A percentile compares a stretch with the other conserved stretches of the same genome.
Evolutionary conservation across 805 yeast species (phyloP).

Genomic region (Monosporozyma aquatica): DNA sequence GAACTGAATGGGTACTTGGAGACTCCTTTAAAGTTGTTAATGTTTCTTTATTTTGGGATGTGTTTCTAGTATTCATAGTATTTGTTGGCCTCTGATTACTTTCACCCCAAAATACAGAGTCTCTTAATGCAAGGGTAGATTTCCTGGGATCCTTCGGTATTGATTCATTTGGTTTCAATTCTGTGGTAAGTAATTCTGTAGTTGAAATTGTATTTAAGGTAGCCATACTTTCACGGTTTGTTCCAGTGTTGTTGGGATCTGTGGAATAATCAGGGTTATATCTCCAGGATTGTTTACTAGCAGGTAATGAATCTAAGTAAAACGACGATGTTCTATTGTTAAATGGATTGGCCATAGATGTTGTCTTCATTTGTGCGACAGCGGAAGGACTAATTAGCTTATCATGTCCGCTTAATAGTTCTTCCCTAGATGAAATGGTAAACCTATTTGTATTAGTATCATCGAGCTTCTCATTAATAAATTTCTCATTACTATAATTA

Average conservation of each 20-base stretch:
- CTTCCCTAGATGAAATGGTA: not conserved
- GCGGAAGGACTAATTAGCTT: constrained; percentile 3
- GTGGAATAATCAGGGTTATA: constrained; percentile 19
- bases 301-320: constrained; percentile 28
- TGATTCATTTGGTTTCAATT: constrained; percentile 55
- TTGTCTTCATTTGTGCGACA: constrained; percentile 16
- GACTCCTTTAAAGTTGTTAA: constrained; percentile 3
- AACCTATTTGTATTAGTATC: not conserved
- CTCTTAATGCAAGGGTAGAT: constrained; percentile 34
- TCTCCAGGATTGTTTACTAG: constrained; percentile 52
- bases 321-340: constrained; percentile 26
- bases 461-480: constrained; percentile 7
- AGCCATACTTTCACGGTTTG: constrained; percentile 49
- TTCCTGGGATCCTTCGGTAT: constrained; percentile 37
- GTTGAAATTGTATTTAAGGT: constrained; percentile 82
- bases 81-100: too few relatives aligned
- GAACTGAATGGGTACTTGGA: constrained; percentile 5
- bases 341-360: constrained; percentile 19
- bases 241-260: constrained; percentile 13
- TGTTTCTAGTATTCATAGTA: too few relatives aligned
- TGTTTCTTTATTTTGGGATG: not conserved
- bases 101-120: constrained; percentile 32
- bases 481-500: constrained; percentile 31
- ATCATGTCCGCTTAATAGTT: constrained; percentile 1
- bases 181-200: constrained; percentile 69